Conservation (phyloP, 2,329 filamentous ascomycete genomes). For the Paracoccidioides brasiliensis region DNA sequence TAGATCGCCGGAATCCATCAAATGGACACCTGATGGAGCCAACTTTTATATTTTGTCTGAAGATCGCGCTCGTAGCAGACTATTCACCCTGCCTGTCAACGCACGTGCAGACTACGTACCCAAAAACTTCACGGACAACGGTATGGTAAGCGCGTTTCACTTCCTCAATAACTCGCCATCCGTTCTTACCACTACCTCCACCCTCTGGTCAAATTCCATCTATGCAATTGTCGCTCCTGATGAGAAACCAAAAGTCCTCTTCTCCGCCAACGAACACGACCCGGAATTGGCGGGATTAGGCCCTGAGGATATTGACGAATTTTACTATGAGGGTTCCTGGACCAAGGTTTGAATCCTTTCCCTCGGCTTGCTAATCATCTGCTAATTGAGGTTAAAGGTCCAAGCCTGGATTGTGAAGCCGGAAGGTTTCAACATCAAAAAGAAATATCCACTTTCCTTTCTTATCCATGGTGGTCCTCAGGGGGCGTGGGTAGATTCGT, state of each 20-base stretch:
- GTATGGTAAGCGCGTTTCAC: constrained; percentile 19
- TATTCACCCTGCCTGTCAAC: constrained; percentile 24
- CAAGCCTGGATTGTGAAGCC: constrained; percentile 32
- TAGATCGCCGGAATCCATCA: constrained; percentile 37
- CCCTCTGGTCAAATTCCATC: constrained; percentile 25
- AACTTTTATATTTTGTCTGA: constrained; percentile 64
- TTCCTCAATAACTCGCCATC: constrained; percentile 19
- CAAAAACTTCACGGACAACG: constrained; percentile 25
- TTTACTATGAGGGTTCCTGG: constrained; percentile 26
- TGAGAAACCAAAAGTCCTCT: constrained; percentile 18
- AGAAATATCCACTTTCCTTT: constrained; percentile 68
- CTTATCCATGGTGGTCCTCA: constrained; percentile 77
- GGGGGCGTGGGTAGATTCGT: constrained; percentile 59
- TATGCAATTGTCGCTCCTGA: constrained; percentile 23
- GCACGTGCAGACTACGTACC: constrained; percentile 23
- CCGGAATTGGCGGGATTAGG: constrained; percentile 25
- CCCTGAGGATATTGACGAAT: constrained; percentile 24
- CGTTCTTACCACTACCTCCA: constrained; percentile 21
- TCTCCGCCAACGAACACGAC: constrained; percentile 28
- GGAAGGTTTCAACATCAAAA: constrained; percentile 48
- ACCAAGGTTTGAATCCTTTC: constrained; percentile 16
- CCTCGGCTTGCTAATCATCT: not conserved
- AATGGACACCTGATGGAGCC: constrained; percentile 42
- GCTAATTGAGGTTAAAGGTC: constrained; percentile 17
- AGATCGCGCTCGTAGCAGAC: constrained; percentile 44